Evolutionary conservation across 192 early-diverging fungal genomes (phyloP).

Genomic region (Geranomyces michiganensis): DNA sequence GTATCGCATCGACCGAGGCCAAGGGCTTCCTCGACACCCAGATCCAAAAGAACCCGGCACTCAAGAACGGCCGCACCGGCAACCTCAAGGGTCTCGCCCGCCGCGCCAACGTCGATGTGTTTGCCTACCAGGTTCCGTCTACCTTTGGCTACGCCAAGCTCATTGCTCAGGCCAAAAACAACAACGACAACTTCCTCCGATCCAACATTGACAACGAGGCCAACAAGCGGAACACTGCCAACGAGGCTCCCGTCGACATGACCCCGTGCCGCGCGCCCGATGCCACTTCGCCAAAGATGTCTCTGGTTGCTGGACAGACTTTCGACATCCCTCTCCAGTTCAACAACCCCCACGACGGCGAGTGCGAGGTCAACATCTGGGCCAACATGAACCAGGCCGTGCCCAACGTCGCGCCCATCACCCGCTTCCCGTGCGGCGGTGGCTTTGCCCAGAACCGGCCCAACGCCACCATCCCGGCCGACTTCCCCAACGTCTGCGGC

Average conservation of each 20-base stretch:
- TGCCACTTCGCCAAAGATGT: conserved; percentile 6
- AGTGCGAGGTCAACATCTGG: conserved; percentile 43
- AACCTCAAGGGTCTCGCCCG: conserved; percentile 4
- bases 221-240: conserved; percentile 36
- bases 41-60: conserved; percentile 25
- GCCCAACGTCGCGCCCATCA: conserved; percentile 30
- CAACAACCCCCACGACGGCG: conserved; percentile 42
- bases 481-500: conserved; percentile 36
- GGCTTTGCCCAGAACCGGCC: conserved; percentile 28
- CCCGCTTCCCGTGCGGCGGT: conserved; percentile 32
- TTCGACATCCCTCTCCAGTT: conserved; percentile 33
- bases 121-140: conserved; percentile 31
- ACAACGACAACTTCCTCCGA: conserved; percentile 40
- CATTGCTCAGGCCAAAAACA: conserved; percentile 30
- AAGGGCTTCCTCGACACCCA: conserved; percentile 28
- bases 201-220: conserved; percentile 42
- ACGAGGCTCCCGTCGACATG: conserved; percentile 33
- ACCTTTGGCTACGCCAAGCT: conserved; percentile 29
- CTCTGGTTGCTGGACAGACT: conserved; percentile 19
- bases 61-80: conserved; percentile 25
- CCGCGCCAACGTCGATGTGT: conserved; percentile 12
- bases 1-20: conserved; percentile 19
- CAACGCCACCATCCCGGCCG: conserved; percentile 37
- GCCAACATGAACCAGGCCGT: conserved; percentile 20
- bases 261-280: conserved; percentile 29